These are phyloP conservation scores for Aspergillus pseudoviridinutans DNA, from an alignment of 2,329 filamentous ascomycete species.

Conservation along the genomic window DNA sequence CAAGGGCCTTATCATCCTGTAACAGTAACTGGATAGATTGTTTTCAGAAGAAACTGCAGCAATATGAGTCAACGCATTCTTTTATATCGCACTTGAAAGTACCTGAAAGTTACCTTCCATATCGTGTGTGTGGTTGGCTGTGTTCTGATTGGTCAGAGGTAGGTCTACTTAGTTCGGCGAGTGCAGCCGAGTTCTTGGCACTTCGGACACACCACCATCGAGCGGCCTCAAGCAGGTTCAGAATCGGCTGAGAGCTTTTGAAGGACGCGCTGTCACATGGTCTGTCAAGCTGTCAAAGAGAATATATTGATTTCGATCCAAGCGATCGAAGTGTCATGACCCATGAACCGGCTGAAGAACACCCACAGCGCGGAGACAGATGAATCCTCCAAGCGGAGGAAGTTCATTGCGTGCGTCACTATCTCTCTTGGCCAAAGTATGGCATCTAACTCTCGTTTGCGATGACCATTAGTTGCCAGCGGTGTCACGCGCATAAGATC, in stretches of 20 bases:
- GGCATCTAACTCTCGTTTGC: neutral
- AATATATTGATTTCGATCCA: neutral
- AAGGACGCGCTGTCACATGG: neutral
- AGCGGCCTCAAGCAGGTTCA: neutral
- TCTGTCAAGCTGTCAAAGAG: neutral
- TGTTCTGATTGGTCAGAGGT: neutral
- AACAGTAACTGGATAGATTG: neutral
- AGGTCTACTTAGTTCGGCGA: neutral
- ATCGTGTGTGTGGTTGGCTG: too few species aligned
- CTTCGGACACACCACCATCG: neutral
- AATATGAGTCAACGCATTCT: too few species aligned
- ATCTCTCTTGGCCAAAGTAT: neutral
- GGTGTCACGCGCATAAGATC: constrained; percentile 46
- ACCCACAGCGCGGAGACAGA: neutral
- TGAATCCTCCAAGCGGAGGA: constrained; percentile 20
- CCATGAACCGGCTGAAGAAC: neutral
- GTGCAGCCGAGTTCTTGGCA: neutral
- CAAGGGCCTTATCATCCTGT: too few species aligned
- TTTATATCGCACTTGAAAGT: neutral
- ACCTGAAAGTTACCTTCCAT: too few species aligned
- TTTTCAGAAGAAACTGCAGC: neutral
- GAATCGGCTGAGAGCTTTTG: neutral
- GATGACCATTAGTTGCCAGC: constrained; percentile 29
- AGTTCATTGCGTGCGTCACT: constrained; percentile 29
- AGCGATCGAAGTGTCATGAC: neutral